phyloP scores from a whole-genome alignment of 2,329 filamentous ascomycete genomes.

The Nemania sp. region DNA sequence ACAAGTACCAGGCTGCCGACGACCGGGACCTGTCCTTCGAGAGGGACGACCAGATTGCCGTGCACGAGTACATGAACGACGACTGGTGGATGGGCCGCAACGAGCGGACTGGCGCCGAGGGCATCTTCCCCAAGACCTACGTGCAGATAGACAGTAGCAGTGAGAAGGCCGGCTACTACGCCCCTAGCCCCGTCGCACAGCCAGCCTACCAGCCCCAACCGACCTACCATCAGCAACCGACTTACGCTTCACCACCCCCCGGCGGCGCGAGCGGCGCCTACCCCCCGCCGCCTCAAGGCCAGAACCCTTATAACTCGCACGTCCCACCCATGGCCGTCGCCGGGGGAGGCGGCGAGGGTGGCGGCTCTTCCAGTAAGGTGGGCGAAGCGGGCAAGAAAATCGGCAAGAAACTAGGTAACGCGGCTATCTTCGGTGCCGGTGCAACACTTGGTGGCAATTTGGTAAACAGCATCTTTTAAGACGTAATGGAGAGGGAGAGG shows the following conservation, averaged over 20 bases:
- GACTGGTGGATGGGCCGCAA: conserved; percentile 97
- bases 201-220: conserved; percentile 30
- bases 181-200: conserved; percentile 25
- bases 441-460: conserved; percentile 89
- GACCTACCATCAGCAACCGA: conserved; percentile 32
- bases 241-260: conserved; percentile 37
- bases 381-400: conserved; percentile 88
- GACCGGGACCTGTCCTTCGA: conserved; percentile 81
- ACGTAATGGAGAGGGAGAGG: background rate
- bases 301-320: conserved; percentile 69
- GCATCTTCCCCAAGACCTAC: conserved; percentile 94
- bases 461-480: conserved; percentile 86
- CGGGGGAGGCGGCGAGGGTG: conserved; percentile 54
- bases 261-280: conserved; percentile 43
- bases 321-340: conserved; percentile 77
- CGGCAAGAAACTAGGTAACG: conserved; percentile 87
- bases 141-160: conserved; percentile 70
- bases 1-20: conserved; percentile 79
- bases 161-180: conserved; percentile 45
- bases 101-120: conserved; percentile 78
- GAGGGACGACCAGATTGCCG: conserved; percentile 77
- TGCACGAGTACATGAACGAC: conserved; percentile 91
- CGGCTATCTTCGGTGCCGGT: conserved; percentile 89
- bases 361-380: conserved; percentile 62
- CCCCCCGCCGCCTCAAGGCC: conserved; percentile 48